phyloP scores from a whole-genome alignment of 2,329 filamentous ascomycete species.

The Fusarium neocosmosporiellum region DNA sequence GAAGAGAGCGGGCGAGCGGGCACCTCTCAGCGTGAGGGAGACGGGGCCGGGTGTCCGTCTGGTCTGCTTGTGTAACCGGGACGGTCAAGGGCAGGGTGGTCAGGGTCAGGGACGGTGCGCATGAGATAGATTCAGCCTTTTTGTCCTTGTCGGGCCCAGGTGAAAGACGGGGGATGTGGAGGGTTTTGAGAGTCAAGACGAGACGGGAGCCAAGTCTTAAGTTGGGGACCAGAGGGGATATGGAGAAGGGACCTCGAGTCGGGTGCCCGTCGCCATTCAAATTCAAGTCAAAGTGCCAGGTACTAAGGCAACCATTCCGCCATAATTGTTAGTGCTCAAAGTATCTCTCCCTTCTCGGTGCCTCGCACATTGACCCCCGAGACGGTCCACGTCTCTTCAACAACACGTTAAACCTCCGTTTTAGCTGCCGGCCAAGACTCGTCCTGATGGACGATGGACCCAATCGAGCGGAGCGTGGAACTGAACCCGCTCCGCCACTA shows the following conservation, averaged over 20 bases:
- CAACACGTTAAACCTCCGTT: constrained; percentile 14
- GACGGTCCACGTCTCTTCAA: constrained; percentile 5
- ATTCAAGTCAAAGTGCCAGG: background rate
- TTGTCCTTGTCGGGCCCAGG: background rate
- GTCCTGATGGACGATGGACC: constrained; percentile 26
- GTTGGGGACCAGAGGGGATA: constrained; percentile 9
- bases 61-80: background rate
- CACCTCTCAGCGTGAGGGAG: constrained; percentile 12
- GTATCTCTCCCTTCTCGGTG: constrained; percentile 17
- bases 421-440: constrained; percentile 25
- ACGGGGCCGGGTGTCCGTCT: constrained; percentile 2
- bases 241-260: constrained; percentile 1
- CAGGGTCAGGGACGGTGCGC: background rate
- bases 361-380: constrained; percentile 34
- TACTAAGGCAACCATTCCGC: background rate
- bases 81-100: background rate
- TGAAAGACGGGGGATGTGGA: constrained; percentile 11
- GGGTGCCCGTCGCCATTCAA: background rate
- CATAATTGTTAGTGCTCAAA: constrained; percentile 25
- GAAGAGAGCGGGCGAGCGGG: constrained; percentile 21
- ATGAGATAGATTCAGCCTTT: constrained; percentile 1
- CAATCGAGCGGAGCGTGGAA: constrained; percentile 28
- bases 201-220: background rate
- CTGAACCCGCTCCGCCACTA: constrained; percentile 24
- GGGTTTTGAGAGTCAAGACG: constrained; percentile 25